Conservation (phyloP, 148 eudicot species). For the Oxyria digyna region DNA sequence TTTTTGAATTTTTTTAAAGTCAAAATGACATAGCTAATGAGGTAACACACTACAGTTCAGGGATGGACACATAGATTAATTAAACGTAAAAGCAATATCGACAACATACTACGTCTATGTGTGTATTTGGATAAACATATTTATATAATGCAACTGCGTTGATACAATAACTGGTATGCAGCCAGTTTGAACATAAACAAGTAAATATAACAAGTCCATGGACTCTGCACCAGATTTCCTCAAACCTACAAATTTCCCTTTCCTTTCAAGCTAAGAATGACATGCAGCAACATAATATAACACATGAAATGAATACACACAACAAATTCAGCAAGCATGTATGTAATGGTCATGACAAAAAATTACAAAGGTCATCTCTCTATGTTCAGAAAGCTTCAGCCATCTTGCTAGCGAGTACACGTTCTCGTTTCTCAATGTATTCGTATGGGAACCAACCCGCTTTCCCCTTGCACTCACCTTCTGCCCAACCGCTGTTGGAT, state of each 20-base stretch:
- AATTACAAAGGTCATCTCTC: not conserved
- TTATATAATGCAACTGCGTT: not conserved
- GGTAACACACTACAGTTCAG: too few species aligned
- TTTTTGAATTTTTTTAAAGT: too few species aligned
- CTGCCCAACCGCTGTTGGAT: constrained; percentile 89
- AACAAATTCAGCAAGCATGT: not conserved
- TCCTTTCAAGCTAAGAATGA: not conserved
- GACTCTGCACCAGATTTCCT: not conserved
- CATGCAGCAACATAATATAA: not conserved
- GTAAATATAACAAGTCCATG: not conserved
- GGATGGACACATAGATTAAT: too few species aligned
- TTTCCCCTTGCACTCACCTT: constrained; percentile 97
- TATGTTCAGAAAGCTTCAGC: constrained; percentile 48
- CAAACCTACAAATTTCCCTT: not conserved
- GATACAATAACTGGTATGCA: too few species aligned
- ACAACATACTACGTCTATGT: too few species aligned
- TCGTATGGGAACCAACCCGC: constrained; percentile 95
- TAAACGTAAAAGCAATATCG: too few species aligned
- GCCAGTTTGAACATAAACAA: not conserved
- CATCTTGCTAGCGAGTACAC: constrained; percentile 88
- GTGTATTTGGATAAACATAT: not conserved
- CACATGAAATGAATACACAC: not conserved
- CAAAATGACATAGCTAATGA: too few species aligned
- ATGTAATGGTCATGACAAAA: not conserved
- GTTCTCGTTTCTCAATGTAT: constrained; percentile 89